phyloP scores from a whole-genome alignment of 2,329 filamentous ascomycete genomes.

The Bipolaris gigantea region DNA sequence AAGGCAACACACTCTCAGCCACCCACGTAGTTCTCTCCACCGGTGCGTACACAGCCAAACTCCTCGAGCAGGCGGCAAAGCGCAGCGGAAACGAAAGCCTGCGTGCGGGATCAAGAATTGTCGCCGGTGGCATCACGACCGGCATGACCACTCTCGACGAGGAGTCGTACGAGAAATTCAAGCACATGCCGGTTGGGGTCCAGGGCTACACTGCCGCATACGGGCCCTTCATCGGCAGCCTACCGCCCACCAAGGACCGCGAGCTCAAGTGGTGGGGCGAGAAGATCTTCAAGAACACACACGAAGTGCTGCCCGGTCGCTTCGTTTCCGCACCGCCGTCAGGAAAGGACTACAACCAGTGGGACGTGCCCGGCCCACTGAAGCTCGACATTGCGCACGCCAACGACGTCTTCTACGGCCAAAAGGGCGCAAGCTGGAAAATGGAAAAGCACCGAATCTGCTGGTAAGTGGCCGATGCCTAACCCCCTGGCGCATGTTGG shows the following conservation, averaged over 20 bases:
- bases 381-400: constrained; percentile 63
- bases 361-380: constrained; percentile 60
- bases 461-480: constrained; percentile 53
- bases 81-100: constrained; percentile 52
- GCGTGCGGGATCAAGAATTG: constrained; percentile 57
- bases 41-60: constrained; percentile 48
- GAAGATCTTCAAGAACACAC: constrained; percentile 42
- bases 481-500: not conserved
- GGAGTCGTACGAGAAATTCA: constrained; percentile 30
- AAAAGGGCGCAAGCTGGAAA: constrained; percentile 58
- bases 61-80: constrained; percentile 53
- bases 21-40: constrained; percentile 44
- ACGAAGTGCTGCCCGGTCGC: constrained; percentile 51
- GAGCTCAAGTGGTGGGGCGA: constrained; percentile 43
- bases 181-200: constrained; percentile 42
- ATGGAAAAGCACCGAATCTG: constrained; percentile 66
- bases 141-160: constrained; percentile 52
- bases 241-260: constrained; percentile 39
- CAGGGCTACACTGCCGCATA: constrained; percentile 35
- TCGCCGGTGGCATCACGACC: constrained; percentile 59
- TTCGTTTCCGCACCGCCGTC: constrained; percentile 61
- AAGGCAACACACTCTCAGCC: constrained; percentile 33
- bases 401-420: constrained; percentile 62
- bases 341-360: constrained; percentile 62
- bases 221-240: constrained; percentile 38